A percentile compares a stretch with the other conserved stretches of the same genome.
Evolutionary conservation across 352 stramenopile genomes (phyloP).

Genomic region (Phytophthora capsici): DNA sequence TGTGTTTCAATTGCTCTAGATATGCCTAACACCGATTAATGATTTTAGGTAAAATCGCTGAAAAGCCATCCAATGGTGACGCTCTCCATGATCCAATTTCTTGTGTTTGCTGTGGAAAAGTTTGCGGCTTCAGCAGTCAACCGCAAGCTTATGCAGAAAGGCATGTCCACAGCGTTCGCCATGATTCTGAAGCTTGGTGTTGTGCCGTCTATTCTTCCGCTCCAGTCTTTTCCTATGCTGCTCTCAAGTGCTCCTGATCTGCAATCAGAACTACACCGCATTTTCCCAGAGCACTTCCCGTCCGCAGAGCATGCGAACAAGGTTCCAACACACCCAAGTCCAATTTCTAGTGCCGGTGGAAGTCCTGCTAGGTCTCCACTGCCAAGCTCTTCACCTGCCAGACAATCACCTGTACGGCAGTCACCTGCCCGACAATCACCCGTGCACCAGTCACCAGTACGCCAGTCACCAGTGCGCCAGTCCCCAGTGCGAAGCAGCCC

Average conservation of each 20-base stretch:
- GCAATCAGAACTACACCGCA: conserved; percentile 75
- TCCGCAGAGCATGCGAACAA: conserved; percentile 58
- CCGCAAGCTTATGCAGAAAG: conserved; percentile 83
- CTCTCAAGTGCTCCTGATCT: conserved; percentile 71
- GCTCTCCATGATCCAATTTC: conserved; percentile 85
- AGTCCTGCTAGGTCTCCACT: conserved; percentile 57
- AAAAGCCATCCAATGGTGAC: conserved; percentile 87
- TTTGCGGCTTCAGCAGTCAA: conserved; percentile 80
- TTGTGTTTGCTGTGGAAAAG: conserved; percentile 87
- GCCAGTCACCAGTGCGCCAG: conserved; percentile 44
- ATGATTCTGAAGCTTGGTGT: conserved; percentile 80
- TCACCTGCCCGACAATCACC: conserved; percentile 46
- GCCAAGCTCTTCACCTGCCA: conserved; percentile 40
- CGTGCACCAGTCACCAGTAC: conserved; percentile 52
- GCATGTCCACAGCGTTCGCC: conserved; percentile 79
- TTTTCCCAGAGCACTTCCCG: conserved; percentile 86
- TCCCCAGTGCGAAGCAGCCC: conserved; percentile 59
- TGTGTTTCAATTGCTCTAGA: background rate
- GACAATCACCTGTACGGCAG: conserved; percentile 60
- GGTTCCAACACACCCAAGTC: conserved; percentile 31
- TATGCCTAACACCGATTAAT: conserved; percentile 4
- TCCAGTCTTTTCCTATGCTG: conserved; percentile 84
- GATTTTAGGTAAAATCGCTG: conserved; percentile 76
- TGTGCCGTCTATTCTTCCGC: conserved; percentile 64
- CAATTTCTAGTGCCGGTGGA: conserved; percentile 38